phyloP scores from a whole-genome alignment of 2,329 filamentous ascomycete species.

The Fusarium bulbicola region DNA sequence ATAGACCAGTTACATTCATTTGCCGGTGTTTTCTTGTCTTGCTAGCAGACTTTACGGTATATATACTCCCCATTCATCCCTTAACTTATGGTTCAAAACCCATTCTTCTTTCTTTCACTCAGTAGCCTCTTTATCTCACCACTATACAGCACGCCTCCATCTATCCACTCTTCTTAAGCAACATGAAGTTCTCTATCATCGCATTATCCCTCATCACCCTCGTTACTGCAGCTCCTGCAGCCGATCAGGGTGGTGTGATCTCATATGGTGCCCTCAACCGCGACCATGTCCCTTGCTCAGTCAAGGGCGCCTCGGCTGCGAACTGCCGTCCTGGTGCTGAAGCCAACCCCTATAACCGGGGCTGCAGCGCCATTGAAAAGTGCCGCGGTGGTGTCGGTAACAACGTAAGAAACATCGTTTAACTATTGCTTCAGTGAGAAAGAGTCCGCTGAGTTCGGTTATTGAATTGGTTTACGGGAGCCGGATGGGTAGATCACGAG shows the following conservation, averaged over 20 bases:
- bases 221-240: background rate
- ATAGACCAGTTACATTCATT: background rate
- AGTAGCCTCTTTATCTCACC: background rate
- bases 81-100: too few species aligned
- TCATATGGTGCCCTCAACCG: background rate
- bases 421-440: background rate
- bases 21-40: background rate
- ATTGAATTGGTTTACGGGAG: background rate
- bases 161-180: fast-evolving
- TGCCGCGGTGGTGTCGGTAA: background rate
- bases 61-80: background rate
- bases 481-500: fast-evolving
- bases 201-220: background rate
- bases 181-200: background rate
- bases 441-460: too few species aligned
- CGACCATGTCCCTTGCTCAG: background rate
- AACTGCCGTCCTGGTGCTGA: background rate
- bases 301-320: background rate
- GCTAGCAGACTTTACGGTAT: background rate
- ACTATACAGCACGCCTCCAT: too few species aligned
- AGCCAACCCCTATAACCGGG: background rate
- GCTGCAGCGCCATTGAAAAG: background rate
- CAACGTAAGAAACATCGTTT: background rate
- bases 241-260: background rate
- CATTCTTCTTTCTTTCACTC: too few species aligned